Base-by-base conservation (phyloP, 495 filamentous ascomycete genomes). In the Durotheca rogersii region DNA sequence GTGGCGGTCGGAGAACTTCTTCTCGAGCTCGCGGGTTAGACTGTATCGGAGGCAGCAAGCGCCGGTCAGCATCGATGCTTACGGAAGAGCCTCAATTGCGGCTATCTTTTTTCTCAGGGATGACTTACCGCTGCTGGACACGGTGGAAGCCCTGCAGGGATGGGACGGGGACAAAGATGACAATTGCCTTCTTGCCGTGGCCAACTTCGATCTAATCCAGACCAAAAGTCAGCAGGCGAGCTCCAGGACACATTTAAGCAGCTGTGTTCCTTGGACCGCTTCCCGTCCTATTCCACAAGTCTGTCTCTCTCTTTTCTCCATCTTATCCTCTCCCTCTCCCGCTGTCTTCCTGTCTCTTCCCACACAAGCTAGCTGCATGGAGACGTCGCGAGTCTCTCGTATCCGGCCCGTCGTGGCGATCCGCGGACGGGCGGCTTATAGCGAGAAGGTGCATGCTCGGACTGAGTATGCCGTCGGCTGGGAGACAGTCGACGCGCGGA, bases 1-100 rank as follows among this genome's bases (percentile, higher is more conserved):
- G 78, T 98, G 93, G 76, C 93, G 92, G 83, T 97, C 93, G 60
- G 93, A 96, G 88, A 98, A 98, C 81, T 97, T 98, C 89, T 98
- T 97, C 83, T 98, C 93, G 67, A 98, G 90, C 83, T 98, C 93
- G 75, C 93, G 93, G 77, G 93, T 97, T 62, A 98, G 85, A 69
- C 93, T 97, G 27, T 47, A 21, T 9, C 2, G 6, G 42, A 12
- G 11, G n/a, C 9, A 0, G 3, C 36, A 1, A n/a, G n/a, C 9
- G 23, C 23, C 4, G n/a, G 53, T 70, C 41, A 72, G 67, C 42
- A 61, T 50, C 43, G 14, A 5, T 7, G 30, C 19, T 7, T 32
- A 27, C 31, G 15, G 4, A 33, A 14, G 14, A 7, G 30, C 19
- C 12, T 27, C 25, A 37, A 29, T 9, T 4, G 25, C 29, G 3